These are phyloP conservation scores for Trichaptum fuscoviolaceum DNA, from an alignment of 768 basidiomycete species.

Conservation along the genomic window DNA sequence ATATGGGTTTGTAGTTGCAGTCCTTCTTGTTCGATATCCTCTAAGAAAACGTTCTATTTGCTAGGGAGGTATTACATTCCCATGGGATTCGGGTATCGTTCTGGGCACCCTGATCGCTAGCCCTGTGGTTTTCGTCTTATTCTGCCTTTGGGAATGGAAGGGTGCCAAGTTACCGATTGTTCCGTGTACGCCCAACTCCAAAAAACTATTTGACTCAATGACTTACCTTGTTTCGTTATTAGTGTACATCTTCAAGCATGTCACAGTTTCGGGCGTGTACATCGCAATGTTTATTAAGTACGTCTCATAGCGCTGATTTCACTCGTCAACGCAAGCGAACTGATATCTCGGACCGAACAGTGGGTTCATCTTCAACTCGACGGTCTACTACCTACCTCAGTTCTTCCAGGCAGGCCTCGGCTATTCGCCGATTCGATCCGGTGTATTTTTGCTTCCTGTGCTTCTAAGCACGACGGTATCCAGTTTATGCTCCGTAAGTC, in stretches of 20 bases:
- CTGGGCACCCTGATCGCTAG: constrained; percentile 55
- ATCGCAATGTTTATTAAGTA: constrained; percentile 66
- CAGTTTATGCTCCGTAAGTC: constrained; percentile 47
- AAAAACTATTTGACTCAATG: not conserved
- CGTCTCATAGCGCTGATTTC: constrained; percentile 13
- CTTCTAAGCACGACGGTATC: constrained; percentile 60
- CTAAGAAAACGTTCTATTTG: not conserved
- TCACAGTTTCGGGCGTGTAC: constrained; percentile 66
- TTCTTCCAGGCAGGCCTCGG: constrained; percentile 70
- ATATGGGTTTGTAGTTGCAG: constrained; percentile 51
- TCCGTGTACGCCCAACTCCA: constrained; percentile 42
- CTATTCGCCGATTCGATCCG: constrained; percentile 57
- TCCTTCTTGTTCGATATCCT: not conserved
- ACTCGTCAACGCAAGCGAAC: constrained; percentile 6
- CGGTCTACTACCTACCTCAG: constrained; percentile 68
- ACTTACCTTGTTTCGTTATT: not conserved
- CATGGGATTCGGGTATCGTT: constrained; percentile 66
- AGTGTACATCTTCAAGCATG: constrained; percentile 70
- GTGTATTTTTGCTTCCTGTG: constrained; percentile 64
- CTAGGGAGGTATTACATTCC: constrained; percentile 69
- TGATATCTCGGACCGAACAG: constrained; percentile 22
- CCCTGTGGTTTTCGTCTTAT: constrained; percentile 45
- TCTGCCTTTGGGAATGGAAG: constrained; percentile 72
- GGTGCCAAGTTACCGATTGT: constrained; percentile 66
- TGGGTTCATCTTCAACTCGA: constrained; percentile 57